A percentile compares a stretch with the other conserved stretches of the same genome.
Evolutionary conservation across 2,329 filamentous ascomycete species (phyloP).

Genomic region (Cordyceps cateniannulata): DNA sequence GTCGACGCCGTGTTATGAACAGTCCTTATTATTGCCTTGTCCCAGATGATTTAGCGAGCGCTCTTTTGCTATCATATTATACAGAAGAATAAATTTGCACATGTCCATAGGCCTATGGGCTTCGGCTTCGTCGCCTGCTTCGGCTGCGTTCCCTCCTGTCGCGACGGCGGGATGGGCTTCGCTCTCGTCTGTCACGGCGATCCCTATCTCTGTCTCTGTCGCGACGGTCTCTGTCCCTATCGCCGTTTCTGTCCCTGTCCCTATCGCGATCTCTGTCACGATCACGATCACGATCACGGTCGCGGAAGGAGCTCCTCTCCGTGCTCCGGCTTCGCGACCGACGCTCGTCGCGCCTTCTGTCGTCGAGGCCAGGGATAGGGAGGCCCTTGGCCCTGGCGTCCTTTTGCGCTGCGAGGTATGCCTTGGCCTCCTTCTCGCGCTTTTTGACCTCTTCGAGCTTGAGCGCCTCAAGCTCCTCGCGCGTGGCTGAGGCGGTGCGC

Average conservation of each 20-base stretch:
- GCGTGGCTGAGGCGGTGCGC: constrained; percentile 33
- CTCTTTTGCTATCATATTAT: not conserved
- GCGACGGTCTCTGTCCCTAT: constrained; percentile 27
- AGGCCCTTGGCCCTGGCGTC: constrained; percentile 54
- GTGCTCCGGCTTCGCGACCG: constrained; percentile 29
- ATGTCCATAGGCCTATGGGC: constrained; percentile 19
- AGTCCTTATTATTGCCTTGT: too few species aligned
- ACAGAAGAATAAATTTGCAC: not conserved
- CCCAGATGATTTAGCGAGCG: not conserved
- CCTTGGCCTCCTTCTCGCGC: constrained; percentile 43
- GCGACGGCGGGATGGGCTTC: constrained; percentile 25
- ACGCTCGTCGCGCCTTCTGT: constrained; percentile 37
- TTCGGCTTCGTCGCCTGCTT: constrained; percentile 35
- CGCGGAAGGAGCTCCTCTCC: constrained; percentile 19
- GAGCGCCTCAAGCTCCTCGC: constrained; percentile 34
- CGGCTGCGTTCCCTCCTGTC: constrained; percentile 28
- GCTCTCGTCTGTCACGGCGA: constrained; percentile 20
- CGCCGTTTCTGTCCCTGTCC: constrained; percentile 14
- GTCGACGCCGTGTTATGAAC: too few species aligned
- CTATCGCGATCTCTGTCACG: constrained; percentile 23
- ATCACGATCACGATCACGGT: constrained; percentile 26
- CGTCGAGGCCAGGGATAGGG: constrained; percentile 52
- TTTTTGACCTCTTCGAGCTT: constrained; percentile 24
- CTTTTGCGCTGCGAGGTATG: constrained; percentile 55
- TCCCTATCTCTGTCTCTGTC: constrained; percentile 24